A percentile compares a stretch with the other conserved stretches of the same genome.
phyloP scores from a whole-genome alignment of 2,329 filamentous ascomycete species.

The Fusarium annulatum region DNA sequence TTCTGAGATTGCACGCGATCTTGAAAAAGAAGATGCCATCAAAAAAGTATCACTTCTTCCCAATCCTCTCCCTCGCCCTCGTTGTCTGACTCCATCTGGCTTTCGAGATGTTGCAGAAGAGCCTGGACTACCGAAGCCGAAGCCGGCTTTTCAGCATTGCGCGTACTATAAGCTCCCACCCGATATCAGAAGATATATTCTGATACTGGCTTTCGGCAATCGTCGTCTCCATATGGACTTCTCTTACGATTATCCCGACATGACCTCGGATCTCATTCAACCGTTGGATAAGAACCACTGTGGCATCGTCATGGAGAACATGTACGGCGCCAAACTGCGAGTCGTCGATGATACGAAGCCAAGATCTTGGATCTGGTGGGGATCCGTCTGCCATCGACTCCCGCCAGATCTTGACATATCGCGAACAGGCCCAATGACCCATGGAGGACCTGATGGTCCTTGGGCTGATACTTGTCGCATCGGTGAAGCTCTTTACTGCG shows the following conservation, averaged over 20 bases:
- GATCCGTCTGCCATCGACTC: neutral
- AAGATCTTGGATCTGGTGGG: neutral
- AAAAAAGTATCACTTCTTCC: neutral
- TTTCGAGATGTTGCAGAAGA: neutral
- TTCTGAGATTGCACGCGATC: rapidly evolving
- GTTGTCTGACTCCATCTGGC: neutral
- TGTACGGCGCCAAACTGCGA: neutral
- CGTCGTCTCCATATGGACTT: neutral
- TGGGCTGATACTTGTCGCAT: neutral
- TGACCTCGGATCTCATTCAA: rapidly evolving
- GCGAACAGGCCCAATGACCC: neutral
- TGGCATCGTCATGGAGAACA: neutral
- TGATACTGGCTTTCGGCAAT: neutral
- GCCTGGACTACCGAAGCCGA: neutral
- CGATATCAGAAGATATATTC: neutral
- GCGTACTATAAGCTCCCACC: neutral
- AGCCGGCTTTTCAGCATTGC: neutral
- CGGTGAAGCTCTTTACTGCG: neutral
- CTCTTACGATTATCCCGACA: neutral
- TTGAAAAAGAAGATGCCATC: neutral
- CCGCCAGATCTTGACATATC: neutral
- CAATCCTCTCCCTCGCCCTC: neutral
- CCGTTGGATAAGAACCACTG: neutral
- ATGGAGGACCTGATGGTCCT: neutral
- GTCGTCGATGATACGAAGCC: neutral